Percentiles rank a stretch among this genome's conserved stretches.
These are phyloP conservation scores for Suillus variegatus DNA, from an alignment of 768 basidiomycete species.

Conservation along the genomic window DNA sequence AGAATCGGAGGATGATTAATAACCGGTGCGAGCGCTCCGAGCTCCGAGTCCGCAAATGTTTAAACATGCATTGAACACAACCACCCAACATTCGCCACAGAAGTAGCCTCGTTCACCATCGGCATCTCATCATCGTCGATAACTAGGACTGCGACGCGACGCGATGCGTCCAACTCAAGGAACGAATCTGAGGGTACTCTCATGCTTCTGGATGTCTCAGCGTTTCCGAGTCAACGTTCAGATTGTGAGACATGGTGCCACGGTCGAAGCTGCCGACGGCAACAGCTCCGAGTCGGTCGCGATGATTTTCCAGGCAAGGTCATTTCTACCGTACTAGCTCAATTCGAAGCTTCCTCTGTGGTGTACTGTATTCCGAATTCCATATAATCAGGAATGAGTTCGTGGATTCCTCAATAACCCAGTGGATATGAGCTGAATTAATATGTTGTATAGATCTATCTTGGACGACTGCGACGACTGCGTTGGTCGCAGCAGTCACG, in stretches of 20 bases:
- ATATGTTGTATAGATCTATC: slow-evolving; percentile 3
- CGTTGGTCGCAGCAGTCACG: slow-evolving; percentile 8
- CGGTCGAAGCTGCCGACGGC: neutral
- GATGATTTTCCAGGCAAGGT: neutral
- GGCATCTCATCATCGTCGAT: neutral
- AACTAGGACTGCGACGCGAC: neutral
- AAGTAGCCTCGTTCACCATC: neutral
- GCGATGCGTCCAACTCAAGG: neutral
- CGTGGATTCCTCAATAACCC: neutral
- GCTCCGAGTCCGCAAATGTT: too few relatives aligned
- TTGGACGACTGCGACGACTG: slow-evolving; percentile 9
- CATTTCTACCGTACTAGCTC: neutral
- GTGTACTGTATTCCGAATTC: neutral
- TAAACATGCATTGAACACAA: neutral
- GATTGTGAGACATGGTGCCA: neutral
- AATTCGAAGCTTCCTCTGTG: neutral
- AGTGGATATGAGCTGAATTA: neutral
- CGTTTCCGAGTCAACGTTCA: neutral
- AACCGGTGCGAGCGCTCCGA: neutral
- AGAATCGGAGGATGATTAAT: neutral
- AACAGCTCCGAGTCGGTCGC: neutral
- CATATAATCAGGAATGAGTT: slow-evolving; percentile 1
- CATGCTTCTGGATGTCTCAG: neutral
- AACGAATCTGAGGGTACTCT: neutral
- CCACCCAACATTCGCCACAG: neutral